Evolutionary conservation across 2,329 filamentous ascomycete genomes (phyloP).

Genomic region (Penicillium sp.): DNA sequence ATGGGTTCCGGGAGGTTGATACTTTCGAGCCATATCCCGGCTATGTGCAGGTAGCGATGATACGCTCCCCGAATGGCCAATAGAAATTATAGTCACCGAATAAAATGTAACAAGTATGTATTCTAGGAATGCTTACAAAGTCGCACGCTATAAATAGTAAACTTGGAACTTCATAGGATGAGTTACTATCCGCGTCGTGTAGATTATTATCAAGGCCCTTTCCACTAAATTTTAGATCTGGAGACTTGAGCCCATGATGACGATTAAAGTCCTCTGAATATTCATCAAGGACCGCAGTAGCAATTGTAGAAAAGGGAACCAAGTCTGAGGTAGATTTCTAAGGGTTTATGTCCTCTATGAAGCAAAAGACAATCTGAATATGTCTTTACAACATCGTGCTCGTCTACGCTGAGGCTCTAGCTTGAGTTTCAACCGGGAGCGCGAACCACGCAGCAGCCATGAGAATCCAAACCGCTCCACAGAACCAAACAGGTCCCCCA

Average conservation of each 20-base stretch:
- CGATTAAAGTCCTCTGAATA: too few relatives aligned
- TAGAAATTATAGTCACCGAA: not conserved
- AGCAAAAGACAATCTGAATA: too few relatives aligned
- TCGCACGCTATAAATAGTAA: not conserved
- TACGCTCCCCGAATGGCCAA: slow-evolving; percentile 12
- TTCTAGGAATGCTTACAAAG: not conserved
- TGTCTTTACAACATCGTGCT: not conserved
- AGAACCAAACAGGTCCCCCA: slow-evolving; percentile 22
- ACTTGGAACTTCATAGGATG: too few relatives aligned
- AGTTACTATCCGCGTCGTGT: too few relatives aligned
- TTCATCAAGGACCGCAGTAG: too few relatives aligned
- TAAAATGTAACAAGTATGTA: not conserved
- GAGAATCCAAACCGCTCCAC: slow-evolving; percentile 21
- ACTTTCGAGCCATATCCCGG: slow-evolving; percentile 18
- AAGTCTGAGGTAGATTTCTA: too few relatives aligned
- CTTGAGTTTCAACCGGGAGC: slow-evolving; percentile 9
- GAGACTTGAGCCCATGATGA: too few relatives aligned
- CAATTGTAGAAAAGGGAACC: too few relatives aligned
- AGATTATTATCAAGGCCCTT: too few relatives aligned
- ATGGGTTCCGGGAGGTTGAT: slow-evolving; percentile 36
- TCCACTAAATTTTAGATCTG: too few relatives aligned
- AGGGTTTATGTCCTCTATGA: too few relatives aligned
- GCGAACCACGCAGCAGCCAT: slow-evolving; percentile 21
- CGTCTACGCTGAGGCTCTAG: slow-evolving; percentile 3
- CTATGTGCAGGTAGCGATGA: slow-evolving; percentile 19